Evolutionary conservation across 169 alveolate species (phyloP), one percentile per base, ranked within the genome.

Genomic region (Neospora caninum): DNA sequence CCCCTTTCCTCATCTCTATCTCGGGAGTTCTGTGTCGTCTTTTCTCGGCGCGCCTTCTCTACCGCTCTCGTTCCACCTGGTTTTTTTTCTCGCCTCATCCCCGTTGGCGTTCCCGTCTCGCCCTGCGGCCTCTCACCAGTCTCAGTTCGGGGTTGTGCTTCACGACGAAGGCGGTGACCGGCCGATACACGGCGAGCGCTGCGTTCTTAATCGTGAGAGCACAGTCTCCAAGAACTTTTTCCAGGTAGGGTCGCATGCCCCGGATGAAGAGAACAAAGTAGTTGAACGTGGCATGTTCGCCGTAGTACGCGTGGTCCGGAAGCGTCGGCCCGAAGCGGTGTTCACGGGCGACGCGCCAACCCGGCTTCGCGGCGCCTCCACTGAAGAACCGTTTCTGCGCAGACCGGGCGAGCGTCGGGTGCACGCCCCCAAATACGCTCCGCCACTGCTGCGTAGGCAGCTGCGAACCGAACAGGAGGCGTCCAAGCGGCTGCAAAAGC

Each of bases 111-210:
- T n/a, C n/a, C n/a, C n/a, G n/a, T n/a, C n/a, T n/a, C n/a, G n/a
- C n/a, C n/a, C n/a, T n/a, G n/a, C n/a, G 22, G 58, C 29, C 29
- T 34, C 95, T 88, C 94, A 95, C 97, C 93, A 97, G 96, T 93
- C 98, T 96, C 93, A 97, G 89, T 88, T 97, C 98, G 34, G 98
- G 98, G 95, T 97, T 97, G 93, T 97, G 98, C 88, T 93, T 96
- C 58, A 93, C 89, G 38, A 96, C 96, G 82, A 96, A 80, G 58
- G 91, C 88, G 82, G 88, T 95, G 53, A 97, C 10, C 49, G 98
- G 98, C 36, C 88, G 93, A 80, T 92, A 95, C 39, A 97, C 92
- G 92, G 80, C 92, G 4, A 54, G 88, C 16, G 94, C 95, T 43
- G 95, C 86, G 49, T 49, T 54, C 53, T 93, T 94, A n/a, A 91